Conservation (phyloP, 495 filamentous ascomycete species). For the Astrocystis sublimbata region DNA sequence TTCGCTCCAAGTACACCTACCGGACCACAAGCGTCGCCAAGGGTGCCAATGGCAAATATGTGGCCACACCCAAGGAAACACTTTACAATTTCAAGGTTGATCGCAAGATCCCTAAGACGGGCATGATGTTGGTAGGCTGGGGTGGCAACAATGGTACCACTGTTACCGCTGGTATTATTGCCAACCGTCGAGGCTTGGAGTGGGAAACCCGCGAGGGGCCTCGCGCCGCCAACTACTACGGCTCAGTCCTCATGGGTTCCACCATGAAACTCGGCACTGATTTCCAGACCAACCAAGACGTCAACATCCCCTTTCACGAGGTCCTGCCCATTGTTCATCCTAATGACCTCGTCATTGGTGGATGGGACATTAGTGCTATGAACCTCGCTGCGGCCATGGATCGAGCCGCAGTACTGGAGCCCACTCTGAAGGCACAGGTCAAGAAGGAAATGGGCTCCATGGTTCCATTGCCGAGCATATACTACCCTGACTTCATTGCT, state of each 20-base stretch:
- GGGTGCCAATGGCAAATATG: constrained; percentile 71
- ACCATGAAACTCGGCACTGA: constrained; percentile 95
- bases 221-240: constrained; percentile 92
- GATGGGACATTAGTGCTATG: constrained; percentile 94
- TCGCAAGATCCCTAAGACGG: constrained; percentile 88
- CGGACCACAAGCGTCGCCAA: constrained; percentile 74
- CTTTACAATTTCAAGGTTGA: constrained; percentile 97
- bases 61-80: constrained; percentile 84
- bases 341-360: constrained; percentile 92
- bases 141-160: constrained; percentile 99
- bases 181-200: constrained; percentile 79
- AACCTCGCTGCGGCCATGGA: constrained; percentile 93
- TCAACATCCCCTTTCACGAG: constrained; percentile 95
- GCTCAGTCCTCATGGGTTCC: constrained; percentile 93
- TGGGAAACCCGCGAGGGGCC: constrained; percentile 94
- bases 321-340: constrained; percentile 97
- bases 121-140: constrained; percentile 97
- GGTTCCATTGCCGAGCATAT: constrained; percentile 90
- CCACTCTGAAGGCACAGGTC: constrained; percentile 81
- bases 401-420: constrained; percentile 90
- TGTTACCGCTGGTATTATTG: constrained; percentile 95
- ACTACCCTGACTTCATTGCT: constrained; percentile 99
- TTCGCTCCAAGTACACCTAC: constrained; percentile 95
- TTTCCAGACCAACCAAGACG: constrained; percentile 77
- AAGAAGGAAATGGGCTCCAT: constrained; percentile 90